Conservation (phyloP, 140 eudicot species). For the Erigeron philadelphicus region DNA sequence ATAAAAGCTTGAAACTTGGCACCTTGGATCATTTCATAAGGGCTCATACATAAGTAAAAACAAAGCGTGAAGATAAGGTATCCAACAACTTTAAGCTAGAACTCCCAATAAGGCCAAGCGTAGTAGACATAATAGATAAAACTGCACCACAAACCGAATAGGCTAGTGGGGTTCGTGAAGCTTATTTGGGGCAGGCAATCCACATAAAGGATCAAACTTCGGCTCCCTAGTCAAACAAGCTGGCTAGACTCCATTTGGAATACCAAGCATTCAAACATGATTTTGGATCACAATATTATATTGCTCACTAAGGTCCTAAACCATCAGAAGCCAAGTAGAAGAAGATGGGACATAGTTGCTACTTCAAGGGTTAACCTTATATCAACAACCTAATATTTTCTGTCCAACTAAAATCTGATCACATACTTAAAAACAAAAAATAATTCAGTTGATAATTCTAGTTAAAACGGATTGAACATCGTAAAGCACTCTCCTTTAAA, state of each 20-base stretch:
- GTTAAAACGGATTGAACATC: background rate
- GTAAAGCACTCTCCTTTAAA: background rate
- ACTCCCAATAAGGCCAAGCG: background rate
- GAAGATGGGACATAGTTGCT: too few relatives aligned
- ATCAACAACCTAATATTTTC: too few relatives aligned
- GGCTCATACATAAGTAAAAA: background rate
- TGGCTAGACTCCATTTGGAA: background rate
- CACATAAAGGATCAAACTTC: background rate
- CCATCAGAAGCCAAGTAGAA: background rate
- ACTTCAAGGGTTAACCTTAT: too few relatives aligned
- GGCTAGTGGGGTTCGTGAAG: background rate
- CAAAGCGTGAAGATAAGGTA: too few relatives aligned
- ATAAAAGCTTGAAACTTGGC: background rate
- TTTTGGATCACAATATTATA: too few relatives aligned
- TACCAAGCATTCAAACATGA: background rate
- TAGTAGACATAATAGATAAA: background rate
- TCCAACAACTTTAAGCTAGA: background rate
- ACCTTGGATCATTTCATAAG: background rate
- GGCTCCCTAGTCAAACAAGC: background rate
- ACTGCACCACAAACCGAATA: background rate
- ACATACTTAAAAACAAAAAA: too few relatives aligned
- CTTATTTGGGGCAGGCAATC: background rate
- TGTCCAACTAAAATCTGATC: too few relatives aligned
- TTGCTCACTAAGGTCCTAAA: background rate
- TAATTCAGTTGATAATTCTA: background rate